A percentile compares a stretch with the other conserved stretches of the same genome.
Evolutionary conservation across 1,284 basidiomycete species (phyloP).

Genomic region (Ustilago lituana): DNA sequence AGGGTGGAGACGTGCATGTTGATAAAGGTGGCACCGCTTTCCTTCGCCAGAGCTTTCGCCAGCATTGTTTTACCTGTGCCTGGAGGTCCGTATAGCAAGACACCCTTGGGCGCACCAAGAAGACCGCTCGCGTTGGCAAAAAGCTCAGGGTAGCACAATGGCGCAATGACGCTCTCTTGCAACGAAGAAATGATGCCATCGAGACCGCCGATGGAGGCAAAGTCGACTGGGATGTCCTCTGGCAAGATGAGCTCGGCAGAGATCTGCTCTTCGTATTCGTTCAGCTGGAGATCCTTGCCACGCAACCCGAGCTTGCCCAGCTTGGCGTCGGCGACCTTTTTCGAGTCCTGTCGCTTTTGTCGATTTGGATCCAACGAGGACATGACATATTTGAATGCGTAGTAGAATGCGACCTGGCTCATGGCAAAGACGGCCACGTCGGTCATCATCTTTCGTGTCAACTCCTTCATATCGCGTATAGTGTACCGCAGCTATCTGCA

Average conservation of each 20-base stretch:
- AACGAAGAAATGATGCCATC: constrained; percentile 90
- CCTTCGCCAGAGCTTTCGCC: constrained; percentile 72
- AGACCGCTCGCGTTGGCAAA: constrained; percentile 75
- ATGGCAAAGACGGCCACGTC: constrained; percentile 62
- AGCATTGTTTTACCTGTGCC: constrained; percentile 69
- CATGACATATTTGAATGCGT: constrained; percentile 68
- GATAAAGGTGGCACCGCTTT: constrained; percentile 91
- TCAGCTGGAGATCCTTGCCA: constrained; percentile 53
- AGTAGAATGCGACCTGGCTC: constrained; percentile 68
- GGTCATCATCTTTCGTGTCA: constrained; percentile 61
- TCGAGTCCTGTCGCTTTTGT: constrained; percentile 63
- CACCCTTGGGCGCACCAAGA: constrained; percentile 72
- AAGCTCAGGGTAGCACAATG: constrained; percentile 88
- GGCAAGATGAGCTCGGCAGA: constrained; percentile 71
- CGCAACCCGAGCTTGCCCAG: constrained; percentile 62
- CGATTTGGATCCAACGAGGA: constrained; percentile 67
- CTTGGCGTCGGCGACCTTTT: constrained; percentile 64
- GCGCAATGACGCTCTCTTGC: constrained; percentile 95
- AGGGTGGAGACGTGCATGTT: constrained; percentile 71
- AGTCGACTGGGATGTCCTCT: constrained; percentile 70
- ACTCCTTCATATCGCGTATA: constrained; percentile 52
- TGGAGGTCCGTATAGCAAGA: constrained; percentile 69
- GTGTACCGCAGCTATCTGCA: neutral
- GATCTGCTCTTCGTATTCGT: constrained; percentile 70
- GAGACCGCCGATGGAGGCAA: constrained; percentile 85